Base-by-base conservation (phyloP, 2,329 filamentous ascomycete species). In the Cladosporium halotolerans region DNA sequence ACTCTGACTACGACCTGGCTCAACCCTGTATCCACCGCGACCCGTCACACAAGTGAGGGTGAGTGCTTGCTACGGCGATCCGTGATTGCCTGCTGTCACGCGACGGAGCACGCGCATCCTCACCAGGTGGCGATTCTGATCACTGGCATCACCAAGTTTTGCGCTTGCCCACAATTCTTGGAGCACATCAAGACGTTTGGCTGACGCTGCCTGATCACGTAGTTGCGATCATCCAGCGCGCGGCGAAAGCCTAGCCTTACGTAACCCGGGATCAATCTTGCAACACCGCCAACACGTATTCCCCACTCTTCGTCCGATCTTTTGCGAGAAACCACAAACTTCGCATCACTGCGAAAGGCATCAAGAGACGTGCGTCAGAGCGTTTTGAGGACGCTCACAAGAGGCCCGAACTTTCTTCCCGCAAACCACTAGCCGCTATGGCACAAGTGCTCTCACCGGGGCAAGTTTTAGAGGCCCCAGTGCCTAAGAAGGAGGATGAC, bases 291-390 rank as follows among this genome's bases (percentile, higher is more conserved):
- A 67, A 51, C 54, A 66, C 63, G 83, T 83, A 86, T 83, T 87
- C 83, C 61, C 82, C 82, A 73, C 79, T 86, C 63, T 84, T 86
- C 70, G 75, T 84, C 69, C 79, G 81, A 68, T 70, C 62, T 58
- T 68, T 62, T 64, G 74, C 73, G 52, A 72, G 68, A 57, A 73
- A 74, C 63, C 70, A 75, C 65, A 72, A 75, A 57, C 69, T 76
- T 36, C 64, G 66, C 34, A 70, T 72, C 49, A 70, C 69, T 31
- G 68, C 72, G 52, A 74, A 71, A 59, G 70, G 66, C 23, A 71
- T 77, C 60, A 72, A 72, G 58, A 73, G 70, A 59, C 68, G 74
- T 54, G 68, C 68, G 11, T 63, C 63, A 33, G 58, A 70, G 57
- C 68, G 72, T 19, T 69, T 71, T 59, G 62, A 63, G 56, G 63